Percentiles rank a stretch among this genome's conserved stretches.
Evolutionary conservation across 2,329 filamentous ascomycete species (phyloP).

Genomic region (Fusarium illudens): DNA sequence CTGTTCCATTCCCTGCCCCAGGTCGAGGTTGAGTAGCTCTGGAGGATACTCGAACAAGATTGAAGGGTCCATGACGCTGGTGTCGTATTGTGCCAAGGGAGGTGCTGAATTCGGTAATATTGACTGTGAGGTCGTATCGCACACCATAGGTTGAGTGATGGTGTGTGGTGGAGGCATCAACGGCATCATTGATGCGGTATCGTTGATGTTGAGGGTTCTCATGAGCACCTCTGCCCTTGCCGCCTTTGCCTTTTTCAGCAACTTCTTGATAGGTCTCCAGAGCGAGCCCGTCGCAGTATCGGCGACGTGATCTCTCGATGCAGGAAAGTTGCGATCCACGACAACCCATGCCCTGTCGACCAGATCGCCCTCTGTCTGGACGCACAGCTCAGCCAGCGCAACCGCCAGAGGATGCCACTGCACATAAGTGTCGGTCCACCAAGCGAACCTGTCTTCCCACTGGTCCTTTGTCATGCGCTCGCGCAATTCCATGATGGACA

Average conservation of each 20-base stretch:
- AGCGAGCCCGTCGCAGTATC: slow-evolving; percentile 60
- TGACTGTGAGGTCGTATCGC: slow-evolving; percentile 3
- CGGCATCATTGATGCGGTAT: slow-evolving; percentile 5
- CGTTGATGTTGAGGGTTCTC: slow-evolving; percentile 36
- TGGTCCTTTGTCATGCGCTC: slow-evolving; percentile 46
- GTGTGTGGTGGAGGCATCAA: background rate
- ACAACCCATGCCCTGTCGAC: slow-evolving; percentile 60
- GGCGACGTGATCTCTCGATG: slow-evolving; percentile 56
- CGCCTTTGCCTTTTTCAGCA: slow-evolving; percentile 59
- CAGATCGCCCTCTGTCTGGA: slow-evolving; percentile 54
- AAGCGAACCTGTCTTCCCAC: slow-evolving; percentile 51
- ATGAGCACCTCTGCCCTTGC: slow-evolving; percentile 47
- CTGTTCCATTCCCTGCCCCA: slow-evolving; percentile 34
- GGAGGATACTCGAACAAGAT: slow-evolving; percentile 42
- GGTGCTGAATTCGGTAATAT: background rate
- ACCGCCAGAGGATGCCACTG: slow-evolving; percentile 66
- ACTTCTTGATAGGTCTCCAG: slow-evolving; percentile 63
- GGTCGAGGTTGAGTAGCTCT: slow-evolving; percentile 38
- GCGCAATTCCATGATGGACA: slow-evolving; percentile 56
- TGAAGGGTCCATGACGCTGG: slow-evolving; percentile 43
- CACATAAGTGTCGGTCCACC: slow-evolving; percentile 61
- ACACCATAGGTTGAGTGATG: slow-evolving; percentile 24
- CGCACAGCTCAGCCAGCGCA: slow-evolving; percentile 60
- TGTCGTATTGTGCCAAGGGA: slow-evolving; percentile 35
- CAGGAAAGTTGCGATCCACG: slow-evolving; percentile 55